Base-by-base conservation (phyloP, 306 rosid species). In the Inga oerstediana region DNA sequence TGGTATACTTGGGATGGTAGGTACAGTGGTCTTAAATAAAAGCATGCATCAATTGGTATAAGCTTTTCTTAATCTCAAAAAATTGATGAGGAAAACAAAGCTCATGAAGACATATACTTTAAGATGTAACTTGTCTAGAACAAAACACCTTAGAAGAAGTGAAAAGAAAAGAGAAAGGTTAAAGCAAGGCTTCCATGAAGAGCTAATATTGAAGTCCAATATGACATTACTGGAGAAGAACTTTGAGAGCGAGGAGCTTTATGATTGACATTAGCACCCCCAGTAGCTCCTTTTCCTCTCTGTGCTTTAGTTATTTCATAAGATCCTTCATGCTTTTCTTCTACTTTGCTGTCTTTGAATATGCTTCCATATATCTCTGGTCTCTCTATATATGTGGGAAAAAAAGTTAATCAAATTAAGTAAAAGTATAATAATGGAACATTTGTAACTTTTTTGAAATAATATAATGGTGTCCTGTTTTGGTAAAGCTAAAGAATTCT, bases 121-220 rank as follows among this genome's bases (percentile, higher is more conserved):
- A 10, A 16, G 3, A 70, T 41, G 22, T 41, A 34, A 54, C 48
- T 58, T 56, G 11, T 39, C 41, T 15, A 49, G 75, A 49, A 34
- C 30, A 43, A 2, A 15, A 51, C 32, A 49, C 45, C 80, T 66
- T 39, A 81, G 11, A 34, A 4, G 37, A 54, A 20, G 5, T 81
- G 70, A 70, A 81, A 62, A 56, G 32, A 65, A n/a, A 72, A 75
- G 24, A 45, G 48, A 54, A 75, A 80, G 32, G 74, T 34, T 22
- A 80, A 54, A 49, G 72, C 62, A 14, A 76, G 39, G 79, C 68
- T 76, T 54, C 76, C 68, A 59, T 43, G 67, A 74, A 74, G 62
- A 79, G 24, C 27, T 10, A 35, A 24, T 48, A n/a, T 19, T 8
- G 67, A 56, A 51, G 59, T 34, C 32, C 32, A 46, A 34, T 79